phyloP scores from a whole-genome alignment of 495 filamentous ascomycete genomes.

The Tuber calosporum region DNA sequence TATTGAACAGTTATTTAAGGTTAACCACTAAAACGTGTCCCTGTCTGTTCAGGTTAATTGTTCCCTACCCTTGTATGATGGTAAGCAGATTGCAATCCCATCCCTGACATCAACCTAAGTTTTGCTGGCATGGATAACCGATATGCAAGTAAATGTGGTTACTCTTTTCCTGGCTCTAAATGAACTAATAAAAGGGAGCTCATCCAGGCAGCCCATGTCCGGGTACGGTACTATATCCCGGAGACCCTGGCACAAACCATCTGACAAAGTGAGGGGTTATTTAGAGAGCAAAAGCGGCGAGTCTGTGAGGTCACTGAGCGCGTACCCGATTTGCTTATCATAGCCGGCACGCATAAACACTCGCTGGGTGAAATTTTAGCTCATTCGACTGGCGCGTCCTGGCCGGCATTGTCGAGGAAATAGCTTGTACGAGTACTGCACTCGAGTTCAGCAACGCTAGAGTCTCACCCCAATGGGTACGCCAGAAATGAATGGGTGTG shows the following conservation, averaged over 20 bases:
- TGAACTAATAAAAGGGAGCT: neutral
- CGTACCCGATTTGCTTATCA: neutral
- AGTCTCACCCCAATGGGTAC: neutral
- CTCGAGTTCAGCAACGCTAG: neutral
- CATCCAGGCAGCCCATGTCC: neutral
- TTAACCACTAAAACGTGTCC: no score
- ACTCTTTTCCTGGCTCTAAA: neutral
- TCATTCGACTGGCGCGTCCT: neutral
- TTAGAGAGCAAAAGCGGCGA: neutral
- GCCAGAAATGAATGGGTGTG: neutral
- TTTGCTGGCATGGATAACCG: neutral
- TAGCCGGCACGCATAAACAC: neutral
- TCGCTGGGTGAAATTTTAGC: neutral
- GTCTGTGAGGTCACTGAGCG: neutral
- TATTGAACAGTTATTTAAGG: no score
- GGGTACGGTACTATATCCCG: neutral
- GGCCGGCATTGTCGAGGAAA: neutral
- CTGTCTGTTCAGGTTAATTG: no score
- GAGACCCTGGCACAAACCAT: neutral
- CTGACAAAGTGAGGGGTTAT: neutral
- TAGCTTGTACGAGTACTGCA: neutral
- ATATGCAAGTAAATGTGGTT: neutral
- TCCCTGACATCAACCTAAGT: neutral
- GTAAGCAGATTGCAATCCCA: neutral
- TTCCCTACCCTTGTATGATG: no score